Percentiles rank a stretch among this genome's conserved stretches.
Conservation (phyloP, 73 alveolate species). For the Paraurostyla sp. region DNA sequence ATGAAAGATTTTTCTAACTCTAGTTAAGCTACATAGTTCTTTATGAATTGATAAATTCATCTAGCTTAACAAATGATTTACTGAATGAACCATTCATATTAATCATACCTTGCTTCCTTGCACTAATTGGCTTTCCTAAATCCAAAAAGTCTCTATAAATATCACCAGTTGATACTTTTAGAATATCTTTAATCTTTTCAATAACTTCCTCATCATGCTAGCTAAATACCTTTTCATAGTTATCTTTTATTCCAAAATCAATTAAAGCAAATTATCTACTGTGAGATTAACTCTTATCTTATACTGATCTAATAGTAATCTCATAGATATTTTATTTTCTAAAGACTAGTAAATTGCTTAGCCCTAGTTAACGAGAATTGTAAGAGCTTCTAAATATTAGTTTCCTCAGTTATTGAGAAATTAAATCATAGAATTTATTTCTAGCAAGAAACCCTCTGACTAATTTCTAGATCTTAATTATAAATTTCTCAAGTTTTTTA, state of each 20-base stretch:
- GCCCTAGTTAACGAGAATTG: neutral
- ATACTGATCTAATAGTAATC: neutral
- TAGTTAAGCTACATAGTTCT: too few relatives aligned
- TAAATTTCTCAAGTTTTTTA: neutral
- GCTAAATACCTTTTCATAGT: neutral
- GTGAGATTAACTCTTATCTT: neutral
- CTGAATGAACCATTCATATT: too few relatives aligned
- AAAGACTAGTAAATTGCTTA: neutral
- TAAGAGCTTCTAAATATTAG: neutral
- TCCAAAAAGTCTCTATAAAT: neutral
- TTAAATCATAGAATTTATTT: neutral
- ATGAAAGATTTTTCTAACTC: too few relatives aligned
- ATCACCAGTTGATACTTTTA: neutral
- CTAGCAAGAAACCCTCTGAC: neutral
- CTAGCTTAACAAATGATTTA: neutral
- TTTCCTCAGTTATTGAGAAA: neutral
- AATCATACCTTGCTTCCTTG: too few relatives aligned
- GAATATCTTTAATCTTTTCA: neutral
- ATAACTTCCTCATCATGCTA: neutral
- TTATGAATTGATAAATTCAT: neutral
- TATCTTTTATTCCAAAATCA: neutral
- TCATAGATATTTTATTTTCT: neutral
- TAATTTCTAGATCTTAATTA: neutral
- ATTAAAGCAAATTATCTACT: neutral
- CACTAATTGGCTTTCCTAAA: neutral